Percentiles rank a stretch among this genome's conserved stretches.
These are phyloP conservation scores for Circinella umbellata DNA, from an alignment of 371 early-diverging fungal species.

Conservation along the genomic window DNA sequence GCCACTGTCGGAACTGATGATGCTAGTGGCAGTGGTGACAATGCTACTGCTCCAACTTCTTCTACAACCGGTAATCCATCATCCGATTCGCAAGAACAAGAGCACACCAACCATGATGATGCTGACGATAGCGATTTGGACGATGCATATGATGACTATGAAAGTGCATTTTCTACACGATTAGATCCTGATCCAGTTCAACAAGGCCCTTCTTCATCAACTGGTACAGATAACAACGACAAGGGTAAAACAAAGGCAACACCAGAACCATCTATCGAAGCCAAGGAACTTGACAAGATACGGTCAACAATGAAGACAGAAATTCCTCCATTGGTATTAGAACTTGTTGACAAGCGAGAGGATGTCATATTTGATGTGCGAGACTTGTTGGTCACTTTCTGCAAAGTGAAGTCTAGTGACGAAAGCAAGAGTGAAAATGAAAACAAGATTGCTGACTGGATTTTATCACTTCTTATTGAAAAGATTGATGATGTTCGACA, in stretches of 20 bases:
- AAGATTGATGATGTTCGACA: conserved; percentile 25
- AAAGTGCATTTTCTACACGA: background rate
- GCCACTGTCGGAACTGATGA: background rate
- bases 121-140: conserved; percentile 12
- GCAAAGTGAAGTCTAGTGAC: conserved; percentile 38
- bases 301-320: conserved; percentile 58
- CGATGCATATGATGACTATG: conserved; percentile 9
- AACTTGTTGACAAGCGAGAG: conserved; percentile 67
- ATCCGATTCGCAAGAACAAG: conserved; percentile 1
- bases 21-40: background rate
- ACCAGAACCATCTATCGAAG: conserved; percentile 26
- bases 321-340: conserved; percentile 57
- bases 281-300: conserved; percentile 47
- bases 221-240: conserved; percentile 14
- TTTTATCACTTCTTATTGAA: conserved; percentile 41
- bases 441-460: conserved; percentile 39
- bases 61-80: background rate
- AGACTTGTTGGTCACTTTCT: conserved; percentile 61
- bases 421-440: conserved; percentile 15
- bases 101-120: background rate
- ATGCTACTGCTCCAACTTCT: conserved; percentile 14
- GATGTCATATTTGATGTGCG: conserved; percentile 74
- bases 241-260: conserved; percentile 48
- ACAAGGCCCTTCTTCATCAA: background rate
- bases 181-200: background rate